Evolutionary conservation across 2,329 filamentous ascomycete genomes (phyloP), one percentile per base, ranked within the genome.

Genomic region (Blastomyces silverae): DNA sequence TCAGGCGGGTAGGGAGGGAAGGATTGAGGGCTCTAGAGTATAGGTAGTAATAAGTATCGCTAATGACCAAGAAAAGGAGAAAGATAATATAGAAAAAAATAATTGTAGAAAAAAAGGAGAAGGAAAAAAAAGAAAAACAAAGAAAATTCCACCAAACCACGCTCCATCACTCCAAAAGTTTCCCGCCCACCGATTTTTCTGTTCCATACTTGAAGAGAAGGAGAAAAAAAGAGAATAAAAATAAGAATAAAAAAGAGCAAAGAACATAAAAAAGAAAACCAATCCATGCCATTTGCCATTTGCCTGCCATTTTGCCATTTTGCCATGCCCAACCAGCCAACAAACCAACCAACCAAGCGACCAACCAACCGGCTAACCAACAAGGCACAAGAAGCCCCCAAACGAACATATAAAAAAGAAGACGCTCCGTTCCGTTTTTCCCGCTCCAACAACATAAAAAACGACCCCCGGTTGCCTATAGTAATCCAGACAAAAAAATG

Each of bases 31-130:
- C 34, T 37, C 34, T 37, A 37, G 71, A 70, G 22, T 52, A 1
- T 70, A n/a, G n/a, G n/a, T n/a, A n/a, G n/a, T n/a, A 70, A 68
- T 53, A 71, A 70, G 68, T 48, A 59, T 42, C 52, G 55, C 13
- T 44, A 44, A 17, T 17, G 42, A 17, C 17, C 42, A 44, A 17
- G 4, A 52, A 52, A 22, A 22, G 22, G 4, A 52, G 48, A 25
- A 25, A 52, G 22, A 25, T 25, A 25, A 25, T 52, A 52, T 52
- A 52, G 22, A 28, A 28, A 13, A n/a, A 52, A 22, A 52, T 25
- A 71, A 70, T 67, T 70, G 68, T 67, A 68, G 76, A 77, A 59
- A 42, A 13, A 62, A 56, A 44, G n/a, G n/a, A n/a, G n/a, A 59
- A 62, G 31, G 31, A 31, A 5, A 34, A 61, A 55, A 28, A 50